Percentiles rank a stretch among this genome's conserved stretches.
phyloP scores from a whole-genome alignment of 768 basidiomycete genomes.

The Boletellus sp. region DNA sequence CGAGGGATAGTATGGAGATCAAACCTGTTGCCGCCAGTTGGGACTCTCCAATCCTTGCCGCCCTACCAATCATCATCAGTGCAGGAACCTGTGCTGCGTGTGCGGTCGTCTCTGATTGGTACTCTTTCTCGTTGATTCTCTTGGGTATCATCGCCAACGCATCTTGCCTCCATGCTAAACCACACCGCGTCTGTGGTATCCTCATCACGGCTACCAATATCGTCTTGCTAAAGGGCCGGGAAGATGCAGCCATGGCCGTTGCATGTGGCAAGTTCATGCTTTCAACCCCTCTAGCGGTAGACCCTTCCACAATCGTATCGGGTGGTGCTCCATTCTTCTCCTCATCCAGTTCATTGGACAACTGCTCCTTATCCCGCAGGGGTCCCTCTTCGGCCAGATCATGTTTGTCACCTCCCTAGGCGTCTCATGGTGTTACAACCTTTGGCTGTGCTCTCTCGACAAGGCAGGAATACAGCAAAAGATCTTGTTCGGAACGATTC shows the following conservation, averaged over 20 bases:
- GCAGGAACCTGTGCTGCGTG: neutral
- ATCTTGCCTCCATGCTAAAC: too few relatives aligned
- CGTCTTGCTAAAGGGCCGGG: constrained; percentile 7
- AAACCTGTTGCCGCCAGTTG: neutral
- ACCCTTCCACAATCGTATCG: constrained; percentile 12
- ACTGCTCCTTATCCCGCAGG: constrained; percentile 17
- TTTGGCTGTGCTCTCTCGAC: constrained; percentile 33
- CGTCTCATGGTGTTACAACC: constrained; percentile 31
- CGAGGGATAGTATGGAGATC: neutral
- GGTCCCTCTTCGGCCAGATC: constrained; percentile 9
- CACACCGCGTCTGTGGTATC: constrained; percentile 2
- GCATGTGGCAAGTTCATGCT: constrained; percentile 7
- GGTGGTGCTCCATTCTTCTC: constrained; percentile 26
- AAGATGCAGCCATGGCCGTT: constrained; percentile 13
- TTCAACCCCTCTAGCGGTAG: neutral
- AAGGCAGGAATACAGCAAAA: constrained; percentile 13
- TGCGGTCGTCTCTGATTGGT: constrained; percentile 25
- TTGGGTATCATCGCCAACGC: constrained; percentile 28
- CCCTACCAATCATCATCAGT: constrained; percentile 3
- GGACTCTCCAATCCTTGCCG: neutral
- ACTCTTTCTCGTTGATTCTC: constrained; percentile 27
- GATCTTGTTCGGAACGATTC: neutral
- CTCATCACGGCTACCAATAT: constrained; percentile 2
- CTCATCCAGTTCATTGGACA: constrained; percentile 29
- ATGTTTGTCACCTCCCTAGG: constrained; percentile 17